Evolutionary conservation across 148 eudicot species (phyloP).

Genomic region (Cornus florida): DNA sequence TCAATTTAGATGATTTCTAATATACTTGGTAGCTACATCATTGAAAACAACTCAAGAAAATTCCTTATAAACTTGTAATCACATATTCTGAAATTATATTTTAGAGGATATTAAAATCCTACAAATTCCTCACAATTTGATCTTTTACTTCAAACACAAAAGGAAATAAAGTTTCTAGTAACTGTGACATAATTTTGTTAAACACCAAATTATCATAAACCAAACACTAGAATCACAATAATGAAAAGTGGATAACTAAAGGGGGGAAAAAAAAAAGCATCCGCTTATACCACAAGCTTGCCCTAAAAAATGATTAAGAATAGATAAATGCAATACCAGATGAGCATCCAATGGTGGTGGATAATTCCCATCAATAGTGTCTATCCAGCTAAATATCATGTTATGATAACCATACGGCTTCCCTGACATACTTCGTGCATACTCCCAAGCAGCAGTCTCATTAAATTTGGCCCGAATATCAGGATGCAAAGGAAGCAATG

Average conservation of each 20-base stretch:
- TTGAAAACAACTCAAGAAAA: background rate
- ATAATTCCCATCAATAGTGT: constrained; percentile 76
- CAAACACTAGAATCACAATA: background rate
- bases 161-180: background rate
- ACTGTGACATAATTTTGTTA: background rate
- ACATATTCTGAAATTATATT: too few relatives aligned
- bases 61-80: too few relatives aligned
- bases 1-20: background rate
- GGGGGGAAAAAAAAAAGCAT: background rate
- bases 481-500: constrained; percentile 90
- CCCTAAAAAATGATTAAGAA: background rate
- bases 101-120: too few relatives aligned
- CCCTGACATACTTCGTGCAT: constrained; percentile 88
- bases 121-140: background rate
- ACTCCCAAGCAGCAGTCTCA: constrained; percentile 91
- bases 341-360: constrained; percentile 92
- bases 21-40: background rate
- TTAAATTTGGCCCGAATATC: constrained; percentile 80
- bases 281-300: background rate
- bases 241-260: background rate
- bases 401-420: constrained; percentile 90
- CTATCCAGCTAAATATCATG: constrained; percentile 96
- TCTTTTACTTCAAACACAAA: background rate
- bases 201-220: background rate
- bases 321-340: constrained; percentile 50